phyloP scores from a whole-genome alignment of 106 monocot species.

The Dioscorea dumetorum region DNA sequence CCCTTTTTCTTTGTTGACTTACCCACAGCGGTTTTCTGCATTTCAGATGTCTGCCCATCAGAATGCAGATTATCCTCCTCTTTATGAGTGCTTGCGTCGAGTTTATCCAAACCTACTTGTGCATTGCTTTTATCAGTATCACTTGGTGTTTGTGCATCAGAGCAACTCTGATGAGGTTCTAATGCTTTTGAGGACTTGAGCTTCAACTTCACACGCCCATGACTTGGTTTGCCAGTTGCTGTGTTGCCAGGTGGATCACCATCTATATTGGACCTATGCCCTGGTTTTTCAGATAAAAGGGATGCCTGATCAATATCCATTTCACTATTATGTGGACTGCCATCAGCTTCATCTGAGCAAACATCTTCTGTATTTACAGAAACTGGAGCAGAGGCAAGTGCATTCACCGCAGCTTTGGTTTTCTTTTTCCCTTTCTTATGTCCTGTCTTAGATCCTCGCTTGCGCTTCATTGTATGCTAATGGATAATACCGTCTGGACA shows the following conservation, averaged over 20 bases:
- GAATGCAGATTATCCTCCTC: conserved; percentile 39
- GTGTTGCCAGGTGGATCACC: conserved; percentile 15
- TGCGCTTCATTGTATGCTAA: conserved; percentile 59
- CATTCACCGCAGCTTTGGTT: background rate
- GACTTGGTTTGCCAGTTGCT: conserved; percentile 29
- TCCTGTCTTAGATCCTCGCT: conserved; percentile 44
- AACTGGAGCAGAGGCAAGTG: conserved; percentile 23
- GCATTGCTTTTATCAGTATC: conserved; percentile 37
- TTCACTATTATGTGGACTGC: conserved; percentile 18
- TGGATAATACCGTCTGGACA: too few relatives aligned
- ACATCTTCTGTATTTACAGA: conserved; percentile 31
- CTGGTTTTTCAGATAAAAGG: conserved; percentile 20
- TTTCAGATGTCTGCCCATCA: conserved; percentile 53
- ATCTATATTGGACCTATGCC: conserved; percentile 11
- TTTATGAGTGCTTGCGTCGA: conserved; percentile 25
- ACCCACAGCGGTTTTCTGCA: conserved; percentile 12
- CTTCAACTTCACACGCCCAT: conserved; percentile 68
- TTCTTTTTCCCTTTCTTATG: conserved; percentile 48
- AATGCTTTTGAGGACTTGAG: conserved; percentile 55
- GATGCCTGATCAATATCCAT: conserved; percentile 22
- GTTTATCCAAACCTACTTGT: conserved; percentile 16
- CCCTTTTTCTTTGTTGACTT: conserved; percentile 54
- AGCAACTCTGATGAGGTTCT: conserved; percentile 27
- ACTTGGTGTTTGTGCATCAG: conserved; percentile 38
- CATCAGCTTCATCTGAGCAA: conserved; percentile 32